Evolutionary conservation across 1,139 yeast genomes (phyloP).

Genomic region (Candida glucosophila): DNA sequence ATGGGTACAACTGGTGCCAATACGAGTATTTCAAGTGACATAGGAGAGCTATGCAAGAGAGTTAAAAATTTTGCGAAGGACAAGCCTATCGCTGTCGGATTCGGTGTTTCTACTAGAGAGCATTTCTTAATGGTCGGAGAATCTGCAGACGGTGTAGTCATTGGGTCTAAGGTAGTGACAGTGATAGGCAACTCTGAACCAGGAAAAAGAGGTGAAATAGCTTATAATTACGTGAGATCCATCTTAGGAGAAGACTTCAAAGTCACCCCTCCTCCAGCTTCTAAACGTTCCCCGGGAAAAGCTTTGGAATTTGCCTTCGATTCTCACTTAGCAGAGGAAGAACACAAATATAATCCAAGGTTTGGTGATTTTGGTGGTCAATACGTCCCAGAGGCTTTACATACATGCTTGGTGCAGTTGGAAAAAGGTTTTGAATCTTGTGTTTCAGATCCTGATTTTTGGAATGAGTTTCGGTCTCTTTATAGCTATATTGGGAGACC

Average conservation of each 20-base stretch:
- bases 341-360: constrained; percentile 53
- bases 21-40: constrained; percentile 51
- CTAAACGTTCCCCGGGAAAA: constrained; percentile 17
- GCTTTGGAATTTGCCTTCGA: constrained; percentile 16
- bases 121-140: constrained; percentile 76
- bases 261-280: constrained; percentile 24
- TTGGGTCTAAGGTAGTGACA: constrained; percentile 79
- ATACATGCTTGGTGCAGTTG: constrained; percentile 81
- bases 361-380: constrained; percentile 98
- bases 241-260: constrained; percentile 57
- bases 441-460: constrained; percentile 78
- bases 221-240: constrained; percentile 57
- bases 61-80: constrained; percentile 69
- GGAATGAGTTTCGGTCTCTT: constrained; percentile 83
- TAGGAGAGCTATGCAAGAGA: constrained; percentile 61
- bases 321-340: constrained; percentile 41
- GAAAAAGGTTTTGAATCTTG: constrained; percentile 85
- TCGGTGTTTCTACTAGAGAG: constrained; percentile 91
- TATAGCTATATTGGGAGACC: constrained; percentile 94
- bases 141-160: constrained; percentile 88
- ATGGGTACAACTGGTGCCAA: constrained; percentile 98
- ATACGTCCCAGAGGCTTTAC: constrained; percentile 94
- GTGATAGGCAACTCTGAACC: constrained; percentile 55
- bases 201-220: constrained; percentile 52
- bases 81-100: constrained; percentile 91